These are phyloP conservation scores for Colletotrichum orbiculare DNA, from an alignment of 2,329 filamentous ascomycete species.

Conservation along the genomic window DNA sequence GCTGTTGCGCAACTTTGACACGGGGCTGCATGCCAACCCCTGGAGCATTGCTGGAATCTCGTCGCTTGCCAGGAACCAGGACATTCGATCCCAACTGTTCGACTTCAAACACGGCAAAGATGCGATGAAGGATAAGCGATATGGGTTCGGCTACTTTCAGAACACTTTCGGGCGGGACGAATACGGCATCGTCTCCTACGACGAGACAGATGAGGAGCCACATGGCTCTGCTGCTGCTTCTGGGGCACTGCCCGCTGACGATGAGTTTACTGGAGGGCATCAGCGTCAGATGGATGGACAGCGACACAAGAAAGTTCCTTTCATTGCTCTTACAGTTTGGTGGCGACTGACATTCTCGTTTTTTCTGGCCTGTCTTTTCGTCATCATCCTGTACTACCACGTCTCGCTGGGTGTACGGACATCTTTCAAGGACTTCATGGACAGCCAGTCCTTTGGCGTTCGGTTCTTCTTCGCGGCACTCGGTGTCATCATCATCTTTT, in stretches of 20 bases:
- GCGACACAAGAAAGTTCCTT: slow-evolving; percentile 41
- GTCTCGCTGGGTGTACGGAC: slow-evolving; percentile 38
- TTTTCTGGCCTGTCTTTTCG: slow-evolving; percentile 47
- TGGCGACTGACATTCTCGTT: slow-evolving; percentile 48
- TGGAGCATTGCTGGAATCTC: slow-evolving; percentile 54
- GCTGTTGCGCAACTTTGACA: slow-evolving; percentile 48
- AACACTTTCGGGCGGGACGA: slow-evolving; percentile 40
- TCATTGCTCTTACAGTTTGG: slow-evolving; percentile 48
- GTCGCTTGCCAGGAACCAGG: slow-evolving; percentile 45
- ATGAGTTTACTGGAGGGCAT: neutral
- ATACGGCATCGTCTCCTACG: slow-evolving; percentile 46
- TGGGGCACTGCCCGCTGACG: slow-evolving; percentile 1
- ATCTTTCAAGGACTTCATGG: slow-evolving; percentile 48
- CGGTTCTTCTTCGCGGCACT: slow-evolving; percentile 55
- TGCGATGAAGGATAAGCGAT: slow-evolving; percentile 41
- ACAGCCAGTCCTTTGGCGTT: slow-evolving; percentile 54
- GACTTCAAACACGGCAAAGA: slow-evolving; percentile 39
- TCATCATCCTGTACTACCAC: slow-evolving; percentile 54
- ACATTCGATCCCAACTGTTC: slow-evolving; percentile 41
- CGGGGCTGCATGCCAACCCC: slow-evolving; percentile 52
- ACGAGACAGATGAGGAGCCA: slow-evolving; percentile 41
- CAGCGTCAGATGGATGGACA: neutral
- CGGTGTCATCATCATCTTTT: slow-evolving; percentile 53
- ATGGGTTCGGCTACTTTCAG: slow-evolving; percentile 44
- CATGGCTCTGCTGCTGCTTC: slow-evolving; percentile 18